phyloP scores from a whole-genome alignment of 768 basidiomycete genomes.

The Tubosaeta sp. region DNA sequence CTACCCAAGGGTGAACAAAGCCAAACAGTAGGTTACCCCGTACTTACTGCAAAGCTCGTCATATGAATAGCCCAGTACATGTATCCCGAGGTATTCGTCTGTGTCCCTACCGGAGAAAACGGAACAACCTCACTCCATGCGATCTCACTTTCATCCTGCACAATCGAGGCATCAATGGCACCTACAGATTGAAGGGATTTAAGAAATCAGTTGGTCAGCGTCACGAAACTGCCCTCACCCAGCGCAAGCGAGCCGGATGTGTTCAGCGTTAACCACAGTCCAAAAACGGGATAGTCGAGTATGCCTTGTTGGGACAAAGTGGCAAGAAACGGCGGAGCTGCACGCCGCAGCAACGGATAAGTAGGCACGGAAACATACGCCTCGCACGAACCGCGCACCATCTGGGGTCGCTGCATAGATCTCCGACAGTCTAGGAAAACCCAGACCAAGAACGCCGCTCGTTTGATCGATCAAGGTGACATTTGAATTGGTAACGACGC shows the following conservation, averaged over 20 bases:
- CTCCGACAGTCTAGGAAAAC: slow-evolving; percentile 69
- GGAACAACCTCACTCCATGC: slow-evolving; percentile 73
- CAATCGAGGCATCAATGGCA: slow-evolving; percentile 70
- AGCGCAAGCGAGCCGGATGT: slow-evolving; percentile 58
- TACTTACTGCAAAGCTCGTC: slow-evolving; percentile 46
- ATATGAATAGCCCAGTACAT: slow-evolving; percentile 72
- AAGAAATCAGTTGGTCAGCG: not conserved
- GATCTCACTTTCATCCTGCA: slow-evolving; percentile 54
- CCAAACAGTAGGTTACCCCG: not conserved
- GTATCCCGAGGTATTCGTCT: slow-evolving; percentile 62
- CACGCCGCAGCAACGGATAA: not conserved
- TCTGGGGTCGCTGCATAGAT: slow-evolving; percentile 45
- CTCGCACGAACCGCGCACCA: slow-evolving; percentile 37
- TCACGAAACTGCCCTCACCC: slow-evolving; percentile 35
- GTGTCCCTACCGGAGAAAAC: slow-evolving; percentile 59
- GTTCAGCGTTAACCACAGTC: slow-evolving; percentile 60
- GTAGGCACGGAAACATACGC: not conserved
- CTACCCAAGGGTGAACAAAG: slow-evolving; percentile 30
- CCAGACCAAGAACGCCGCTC: slow-evolving; percentile 72
- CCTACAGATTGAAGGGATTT: slow-evolving; percentile 39
- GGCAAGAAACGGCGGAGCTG: slow-evolving; percentile 68
- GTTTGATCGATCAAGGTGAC: slow-evolving; percentile 57
- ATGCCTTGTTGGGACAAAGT: slow-evolving; percentile 58
- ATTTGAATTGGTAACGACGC: slow-evolving; percentile 57
- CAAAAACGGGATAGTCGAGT: slow-evolving; percentile 73